These are phyloP conservation scores for Fusarium temperatum DNA, from an alignment of 2,329 filamentous ascomycete genomes.

Conservation along the genomic window DNA sequence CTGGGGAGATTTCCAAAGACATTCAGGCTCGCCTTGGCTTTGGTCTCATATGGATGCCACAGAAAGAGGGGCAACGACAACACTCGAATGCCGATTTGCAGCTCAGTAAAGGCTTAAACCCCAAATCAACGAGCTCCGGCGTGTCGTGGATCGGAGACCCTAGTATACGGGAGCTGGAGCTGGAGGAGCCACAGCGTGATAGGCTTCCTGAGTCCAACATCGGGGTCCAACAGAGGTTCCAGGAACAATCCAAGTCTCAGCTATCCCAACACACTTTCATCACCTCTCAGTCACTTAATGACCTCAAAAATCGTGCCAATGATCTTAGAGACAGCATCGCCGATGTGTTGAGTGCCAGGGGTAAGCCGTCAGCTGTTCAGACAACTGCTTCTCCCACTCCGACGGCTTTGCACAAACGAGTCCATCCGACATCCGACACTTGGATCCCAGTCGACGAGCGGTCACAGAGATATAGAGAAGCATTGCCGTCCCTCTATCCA, in stretches of 20 bases:
- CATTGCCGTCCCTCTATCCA: too few relatives aligned
- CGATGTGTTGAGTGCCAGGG: too few relatives aligned
- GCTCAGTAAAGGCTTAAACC: fast-evolving
- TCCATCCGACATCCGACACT: too few relatives aligned
- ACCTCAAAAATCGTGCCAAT: too few relatives aligned
- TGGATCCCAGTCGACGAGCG: too few relatives aligned
- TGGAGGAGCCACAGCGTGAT: not conserved
- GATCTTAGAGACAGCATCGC: too few relatives aligned
- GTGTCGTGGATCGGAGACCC: fast-evolving
- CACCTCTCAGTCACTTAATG: too few relatives aligned
- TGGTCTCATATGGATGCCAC: fast-evolving
- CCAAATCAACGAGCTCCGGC: fast-evolving
- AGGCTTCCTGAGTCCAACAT: not conserved
- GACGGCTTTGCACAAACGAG: too few relatives aligned
- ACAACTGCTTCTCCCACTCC: too few relatives aligned
- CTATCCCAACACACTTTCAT: not conserved
- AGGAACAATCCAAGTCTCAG: not conserved
- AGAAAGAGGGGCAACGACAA: fast-evolving
- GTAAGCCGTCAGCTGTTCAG: too few relatives aligned
- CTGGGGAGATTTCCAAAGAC: fast-evolving
- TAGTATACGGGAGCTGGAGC: too few relatives aligned
- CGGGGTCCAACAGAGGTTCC: fast-evolving
- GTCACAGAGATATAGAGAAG: too few relatives aligned
- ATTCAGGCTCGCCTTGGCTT: fast-evolving
- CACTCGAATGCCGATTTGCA: fast-evolving